A percentile compares a stretch with the other conserved stretches of the same genome.
Evolutionary conservation across 192 early-diverging fungal genomes (phyloP).

Genomic region (Funneliformis mosseae): DNA sequence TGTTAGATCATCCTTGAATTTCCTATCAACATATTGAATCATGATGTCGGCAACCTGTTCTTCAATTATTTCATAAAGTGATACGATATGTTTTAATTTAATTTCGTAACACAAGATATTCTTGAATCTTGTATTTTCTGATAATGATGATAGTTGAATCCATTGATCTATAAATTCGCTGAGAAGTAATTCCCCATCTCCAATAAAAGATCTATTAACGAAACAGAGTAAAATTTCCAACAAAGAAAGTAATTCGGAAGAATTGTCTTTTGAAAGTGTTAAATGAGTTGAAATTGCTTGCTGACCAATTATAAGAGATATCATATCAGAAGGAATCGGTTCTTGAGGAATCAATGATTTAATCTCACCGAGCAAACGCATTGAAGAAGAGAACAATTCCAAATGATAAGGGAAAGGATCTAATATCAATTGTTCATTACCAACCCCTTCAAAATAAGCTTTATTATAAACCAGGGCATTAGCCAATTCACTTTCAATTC

Average conservation of each 20-base stretch:
- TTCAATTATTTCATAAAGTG: conserved; percentile 34
- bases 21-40: conserved; percentile 14
- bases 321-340: conserved; percentile 8
- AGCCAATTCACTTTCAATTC: conserved; percentile 29
- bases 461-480: conserved; percentile 14
- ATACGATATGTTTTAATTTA: conserved; percentile 29
- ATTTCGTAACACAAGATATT: neutral
- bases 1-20: neutral
- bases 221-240: conserved; percentile 34
- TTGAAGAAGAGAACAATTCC: conserved; percentile 25
- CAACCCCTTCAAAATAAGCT: conserved; percentile 12
- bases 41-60: conserved; percentile 21
- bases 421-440: neutral
- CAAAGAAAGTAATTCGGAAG: conserved; percentile 27
- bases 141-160: conserved; percentile 30
- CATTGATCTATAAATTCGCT: conserved; percentile 32
- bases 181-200: neutral
- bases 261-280: conserved; percentile 2
- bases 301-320: conserved; percentile 5
- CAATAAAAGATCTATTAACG: conserved; percentile 29
- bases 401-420: conserved; percentile 31
- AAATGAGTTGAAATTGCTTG: neutral
- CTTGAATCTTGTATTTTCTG: conserved; percentile 13
- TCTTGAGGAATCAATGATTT: conserved; percentile 29
- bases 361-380: conserved; percentile 19